A percentile compares a stretch with the other conserved stretches of the same genome.
phyloP scores from a whole-genome alignment of 2,329 filamentous ascomycete genomes.

The Curvularia sp. region DNA sequence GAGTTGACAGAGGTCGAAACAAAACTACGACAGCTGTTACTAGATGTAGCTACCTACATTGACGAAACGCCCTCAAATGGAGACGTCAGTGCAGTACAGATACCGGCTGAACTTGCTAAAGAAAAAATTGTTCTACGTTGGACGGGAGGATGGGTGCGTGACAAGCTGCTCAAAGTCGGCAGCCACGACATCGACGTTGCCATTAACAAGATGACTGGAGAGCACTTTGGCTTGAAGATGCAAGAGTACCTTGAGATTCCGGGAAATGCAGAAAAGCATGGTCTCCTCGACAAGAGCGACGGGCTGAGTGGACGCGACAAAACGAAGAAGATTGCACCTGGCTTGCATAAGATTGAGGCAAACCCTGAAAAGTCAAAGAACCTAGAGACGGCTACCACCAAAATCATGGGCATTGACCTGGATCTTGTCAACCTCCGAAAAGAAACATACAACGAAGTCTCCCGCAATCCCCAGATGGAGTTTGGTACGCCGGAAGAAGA shows the following conservation, averaged over 20 bases:
- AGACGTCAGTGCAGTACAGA: constrained; percentile 41
- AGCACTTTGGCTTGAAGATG: constrained; percentile 74
- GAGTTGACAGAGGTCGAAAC: constrained; percentile 73
- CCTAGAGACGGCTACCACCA: constrained; percentile 87
- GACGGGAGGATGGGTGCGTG: constrained; percentile 87
- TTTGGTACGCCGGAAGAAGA: constrained; percentile 94
- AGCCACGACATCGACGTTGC: constrained; percentile 86
- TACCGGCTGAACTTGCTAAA: constrained; percentile 56
- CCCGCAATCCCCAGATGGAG: constrained; percentile 88
- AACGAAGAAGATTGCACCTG: constrained; percentile 68
- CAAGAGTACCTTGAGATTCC: constrained; percentile 70
- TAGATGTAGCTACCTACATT: constrained; percentile 80
- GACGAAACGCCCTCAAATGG: constrained; percentile 52
- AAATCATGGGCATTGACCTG: constrained; percentile 83
- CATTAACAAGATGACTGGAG: constrained; percentile 85
- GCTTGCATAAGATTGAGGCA: constrained; percentile 84
- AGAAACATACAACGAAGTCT: constrained; percentile 88
- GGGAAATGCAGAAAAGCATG: constrained; percentile 68
- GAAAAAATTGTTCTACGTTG: constrained; percentile 69
- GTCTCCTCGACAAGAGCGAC: constrained; percentile 51
- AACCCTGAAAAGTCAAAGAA: constrained; percentile 98
- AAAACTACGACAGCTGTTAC: constrained; percentile 75
- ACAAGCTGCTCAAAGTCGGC: constrained; percentile 75
- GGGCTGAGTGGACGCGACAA: constrained; percentile 52
- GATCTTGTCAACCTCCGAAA: constrained; percentile 95